Evolutionary conservation across 805 yeast species (phyloP).

Genomic region (Starmerella stellata): DNA sequence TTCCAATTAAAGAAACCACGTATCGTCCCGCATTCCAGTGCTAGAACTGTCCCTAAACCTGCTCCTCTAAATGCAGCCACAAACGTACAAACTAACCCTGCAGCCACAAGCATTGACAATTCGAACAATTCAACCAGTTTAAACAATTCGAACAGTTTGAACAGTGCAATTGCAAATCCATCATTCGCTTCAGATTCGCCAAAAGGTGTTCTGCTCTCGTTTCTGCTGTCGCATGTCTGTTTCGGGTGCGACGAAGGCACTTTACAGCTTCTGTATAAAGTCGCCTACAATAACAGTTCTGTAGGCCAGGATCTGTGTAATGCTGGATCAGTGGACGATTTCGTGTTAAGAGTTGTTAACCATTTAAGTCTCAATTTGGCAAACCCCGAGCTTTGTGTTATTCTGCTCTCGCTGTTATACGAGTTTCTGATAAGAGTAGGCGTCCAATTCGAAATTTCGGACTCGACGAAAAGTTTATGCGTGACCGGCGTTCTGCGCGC

Average conservation of each 20-base stretch:
- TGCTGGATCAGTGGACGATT: background rate
- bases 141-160: background rate
- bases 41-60: background rate
- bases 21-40: background rate
- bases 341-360: constrained; percentile 1
- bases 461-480: background rate
- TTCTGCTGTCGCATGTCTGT: constrained; percentile 7
- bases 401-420: constrained; percentile 9
- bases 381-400: constrained; percentile 1
- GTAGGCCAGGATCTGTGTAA: constrained; percentile 7
- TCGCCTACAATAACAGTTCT: background rate
- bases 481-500: background rate
- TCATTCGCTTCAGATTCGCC: too few species aligned
- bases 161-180: too few species aligned
- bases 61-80: background rate
- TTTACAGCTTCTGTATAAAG: constrained; percentile 5
- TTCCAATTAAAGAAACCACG: constrained; percentile 16
- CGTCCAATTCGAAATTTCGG: background rate
- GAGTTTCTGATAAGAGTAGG: background rate
- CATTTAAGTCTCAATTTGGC: background rate
- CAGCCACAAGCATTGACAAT: background rate
- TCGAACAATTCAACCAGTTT: background rate
- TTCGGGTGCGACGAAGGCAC: constrained; percentile 6
- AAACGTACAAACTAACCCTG: background rate
- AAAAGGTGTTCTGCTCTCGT: background rate